Conservation (phyloP, 2,329 filamentous ascomycete species). For the Clarireedia paspali region DNA sequence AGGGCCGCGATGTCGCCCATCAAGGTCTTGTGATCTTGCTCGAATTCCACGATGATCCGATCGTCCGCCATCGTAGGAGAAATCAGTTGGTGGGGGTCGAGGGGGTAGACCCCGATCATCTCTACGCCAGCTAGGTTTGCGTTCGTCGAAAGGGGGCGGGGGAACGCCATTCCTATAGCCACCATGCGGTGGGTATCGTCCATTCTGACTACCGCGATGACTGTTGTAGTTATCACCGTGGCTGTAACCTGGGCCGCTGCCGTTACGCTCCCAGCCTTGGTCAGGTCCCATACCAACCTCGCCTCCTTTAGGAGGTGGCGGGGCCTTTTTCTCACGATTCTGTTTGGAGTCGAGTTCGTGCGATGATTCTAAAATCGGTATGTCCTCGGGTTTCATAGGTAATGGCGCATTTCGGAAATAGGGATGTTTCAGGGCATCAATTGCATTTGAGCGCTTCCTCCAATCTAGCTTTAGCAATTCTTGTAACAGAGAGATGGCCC, state of each 20-base stretch:
- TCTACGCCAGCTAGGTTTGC: constrained; percentile 28
- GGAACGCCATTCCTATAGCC: constrained; percentile 24
- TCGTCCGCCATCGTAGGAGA: constrained; percentile 23
- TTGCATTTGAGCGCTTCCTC: constrained; percentile 81
- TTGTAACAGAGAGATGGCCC: constrained; percentile 70
- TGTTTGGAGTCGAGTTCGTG: constrained; percentile 94
- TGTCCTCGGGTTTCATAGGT: constrained; percentile 73
- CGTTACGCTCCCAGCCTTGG: constrained; percentile 27
- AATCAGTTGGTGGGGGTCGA: constrained; percentile 24
- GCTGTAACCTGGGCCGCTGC: constrained; percentile 19
- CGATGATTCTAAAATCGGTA: constrained; percentile 89
- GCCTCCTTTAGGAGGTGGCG: constrained; percentile 85
- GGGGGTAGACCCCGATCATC: constrained; percentile 25
- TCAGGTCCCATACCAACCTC: constrained; percentile 68
- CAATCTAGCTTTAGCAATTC: constrained; percentile 86
- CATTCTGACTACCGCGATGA: constrained; percentile 13
- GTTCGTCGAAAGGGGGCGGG: constrained; percentile 22
- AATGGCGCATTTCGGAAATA: constrained; percentile 79
- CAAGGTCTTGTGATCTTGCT: constrained; percentile 33
- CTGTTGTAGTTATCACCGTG: constrained; percentile 21
- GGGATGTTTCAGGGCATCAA: constrained; percentile 84
- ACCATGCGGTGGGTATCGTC: constrained; percentile 10
- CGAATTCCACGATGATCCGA: constrained; percentile 33
- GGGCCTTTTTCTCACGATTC: constrained; percentile 74
- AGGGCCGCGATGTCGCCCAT: constrained; percentile 15